phyloP scores from a whole-genome alignment of 2,329 filamentous ascomycete genomes.

The Diaporthe australafricana region DNA sequence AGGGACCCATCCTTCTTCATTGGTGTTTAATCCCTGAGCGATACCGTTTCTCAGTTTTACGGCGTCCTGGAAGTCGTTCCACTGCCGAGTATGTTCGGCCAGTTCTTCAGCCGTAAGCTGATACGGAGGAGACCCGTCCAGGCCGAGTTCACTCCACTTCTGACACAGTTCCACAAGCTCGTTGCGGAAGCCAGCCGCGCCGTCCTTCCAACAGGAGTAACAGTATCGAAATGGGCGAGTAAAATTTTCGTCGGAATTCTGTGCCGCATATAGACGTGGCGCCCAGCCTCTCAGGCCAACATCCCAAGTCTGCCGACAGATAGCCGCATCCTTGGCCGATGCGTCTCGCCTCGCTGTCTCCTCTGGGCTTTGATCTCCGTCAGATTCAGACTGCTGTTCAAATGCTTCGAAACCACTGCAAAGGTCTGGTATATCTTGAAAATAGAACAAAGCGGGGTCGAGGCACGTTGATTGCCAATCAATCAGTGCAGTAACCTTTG shows the following conservation, averaged over 20 bases:
- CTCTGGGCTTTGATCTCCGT: neutral
- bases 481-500: neutral
- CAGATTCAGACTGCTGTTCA: neutral
- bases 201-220: slow-evolving; percentile 10
- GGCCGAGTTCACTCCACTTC: slow-evolving; percentile 4
- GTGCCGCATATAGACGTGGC: slow-evolving; percentile 13
- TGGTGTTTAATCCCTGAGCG: neutral
- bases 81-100: slow-evolving; percentile 8
- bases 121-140: slow-evolving; percentile 11
- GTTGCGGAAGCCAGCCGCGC: slow-evolving; percentile 3
- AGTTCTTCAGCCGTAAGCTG: slow-evolving; percentile 5
- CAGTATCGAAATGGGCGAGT: slow-evolving; percentile 14
- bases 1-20: slow-evolving; percentile 12
- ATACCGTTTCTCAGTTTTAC: slow-evolving; percentile 12
- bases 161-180: slow-evolving; percentile 6
- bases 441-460: slow-evolving; percentile 3
- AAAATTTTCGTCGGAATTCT: neutral
- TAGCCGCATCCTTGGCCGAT: neutral
- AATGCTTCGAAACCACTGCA: neutral
- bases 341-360: neutral
- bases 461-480: slow-evolving; percentile 8
- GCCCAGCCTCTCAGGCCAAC: slow-evolving; percentile 5
- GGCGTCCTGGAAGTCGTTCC: slow-evolving; percentile 1
- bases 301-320: slow-evolving; percentile 8
- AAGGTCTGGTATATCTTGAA: slow-evolving; percentile 8